These are phyloP conservation scores for Ophiostoma novo-ulmi DNA, from an alignment of 2,329 filamentous ascomycete genomes.

Conservation along the genomic window DNA sequence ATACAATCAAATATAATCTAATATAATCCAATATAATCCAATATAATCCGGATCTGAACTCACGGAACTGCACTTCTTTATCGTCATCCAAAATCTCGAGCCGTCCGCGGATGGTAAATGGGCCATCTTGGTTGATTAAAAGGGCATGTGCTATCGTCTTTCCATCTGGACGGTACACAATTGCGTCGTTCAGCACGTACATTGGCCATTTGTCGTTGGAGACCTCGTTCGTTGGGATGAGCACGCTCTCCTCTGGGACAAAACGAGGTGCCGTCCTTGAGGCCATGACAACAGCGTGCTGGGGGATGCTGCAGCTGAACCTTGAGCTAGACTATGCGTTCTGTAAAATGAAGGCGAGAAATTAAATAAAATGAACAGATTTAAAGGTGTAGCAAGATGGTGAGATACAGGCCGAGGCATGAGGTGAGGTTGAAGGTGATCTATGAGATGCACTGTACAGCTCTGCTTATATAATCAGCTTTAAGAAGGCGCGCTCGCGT, in stretches of 20 bases:
- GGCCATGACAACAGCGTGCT: not conserved
- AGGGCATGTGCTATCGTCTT: conserved; percentile 56
- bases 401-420: not conserved
- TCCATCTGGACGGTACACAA: conserved; percentile 52
- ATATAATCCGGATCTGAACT: conserved; percentile 26
- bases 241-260: conserved; percentile 28
- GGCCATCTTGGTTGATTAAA: conserved; percentile 53
- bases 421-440: not conserved
- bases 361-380: not conserved
- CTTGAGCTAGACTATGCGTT: not conserved
- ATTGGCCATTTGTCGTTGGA: conserved; percentile 53
- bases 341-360: not conserved
- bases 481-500: not conserved
- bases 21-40: too few species aligned
- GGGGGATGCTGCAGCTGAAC: not conserved
- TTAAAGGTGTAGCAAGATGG: not conserved
- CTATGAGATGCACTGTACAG: not conserved
- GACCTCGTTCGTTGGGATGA: conserved; percentile 34
- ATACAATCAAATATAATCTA: too few species aligned
- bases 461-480: not conserved
- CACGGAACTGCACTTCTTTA: conserved; percentile 36
- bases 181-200: conserved; percentile 57
- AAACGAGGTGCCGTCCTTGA: not conserved
- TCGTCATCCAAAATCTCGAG: conserved; percentile 48
- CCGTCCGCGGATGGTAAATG: conserved; percentile 56